These are phyloP conservation scores for Cryptosporidium ryanae DNA, from an alignment of 169 alveolate genomes.

Conservation along the genomic window DNA sequence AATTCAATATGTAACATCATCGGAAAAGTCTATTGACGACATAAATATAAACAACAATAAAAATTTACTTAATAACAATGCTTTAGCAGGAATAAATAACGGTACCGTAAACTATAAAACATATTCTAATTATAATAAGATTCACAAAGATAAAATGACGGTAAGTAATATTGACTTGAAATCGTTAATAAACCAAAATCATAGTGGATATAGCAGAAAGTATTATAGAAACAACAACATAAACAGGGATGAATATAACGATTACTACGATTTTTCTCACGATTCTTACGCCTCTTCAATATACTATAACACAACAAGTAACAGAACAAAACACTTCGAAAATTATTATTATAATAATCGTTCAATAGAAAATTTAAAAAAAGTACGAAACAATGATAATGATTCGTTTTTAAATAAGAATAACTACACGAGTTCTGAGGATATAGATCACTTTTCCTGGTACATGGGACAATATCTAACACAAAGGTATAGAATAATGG, in stretches of 20 bases:
- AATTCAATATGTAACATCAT: slow-evolving; percentile 39
- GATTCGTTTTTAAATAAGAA: slow-evolving; percentile 1
- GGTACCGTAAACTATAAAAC: not conserved
- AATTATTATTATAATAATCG: not conserved
- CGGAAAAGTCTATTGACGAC: slow-evolving; percentile 33
- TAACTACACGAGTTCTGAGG: slow-evolving; percentile 32
- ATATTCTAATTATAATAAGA: not conserved
- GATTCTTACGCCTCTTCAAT: slow-evolving; percentile 43
- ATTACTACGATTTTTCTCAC: slow-evolving; percentile 2
- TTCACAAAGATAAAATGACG: not conserved
- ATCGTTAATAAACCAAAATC: no score
- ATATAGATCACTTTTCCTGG: slow-evolving; percentile 47
- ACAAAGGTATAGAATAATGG: slow-evolving; percentile 84
- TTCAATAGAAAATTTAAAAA: slow-evolving; percentile 10
- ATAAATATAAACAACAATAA: not conserved
- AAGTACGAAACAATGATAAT: not conserved
- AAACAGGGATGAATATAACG: slow-evolving; percentile 22
- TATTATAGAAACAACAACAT: not conserved
- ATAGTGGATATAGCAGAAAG: no score
- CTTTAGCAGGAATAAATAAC: not conserved
- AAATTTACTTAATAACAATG: not conserved
- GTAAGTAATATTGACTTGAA: not conserved
- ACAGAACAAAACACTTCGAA: slow-evolving; percentile 4
- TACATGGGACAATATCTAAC: slow-evolving; percentile 53
- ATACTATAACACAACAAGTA: not conserved